Evolutionary conservation across 2,329 filamentous ascomycete genomes (phyloP).

Genomic region (Fusarium goolgardi): DNA sequence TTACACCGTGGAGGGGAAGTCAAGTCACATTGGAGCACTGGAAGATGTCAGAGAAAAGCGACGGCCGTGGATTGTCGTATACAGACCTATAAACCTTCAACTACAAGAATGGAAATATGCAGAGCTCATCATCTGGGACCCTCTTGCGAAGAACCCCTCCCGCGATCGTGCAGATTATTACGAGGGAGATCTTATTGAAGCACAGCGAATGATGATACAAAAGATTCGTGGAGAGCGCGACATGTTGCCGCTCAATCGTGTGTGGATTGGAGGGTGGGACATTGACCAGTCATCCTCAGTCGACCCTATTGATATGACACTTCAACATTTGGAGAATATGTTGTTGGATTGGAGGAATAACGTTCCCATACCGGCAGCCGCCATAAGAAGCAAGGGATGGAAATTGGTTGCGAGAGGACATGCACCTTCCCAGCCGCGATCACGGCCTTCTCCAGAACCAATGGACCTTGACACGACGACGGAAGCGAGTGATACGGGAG

Average conservation of each 20-base stretch:
- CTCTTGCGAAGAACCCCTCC: constrained; percentile 47
- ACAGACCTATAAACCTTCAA: constrained; percentile 58
- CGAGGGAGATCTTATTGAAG: constrained; percentile 55
- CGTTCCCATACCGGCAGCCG: constrained; percentile 51
- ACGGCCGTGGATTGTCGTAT: constrained; percentile 64
- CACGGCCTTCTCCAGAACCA: constrained; percentile 19
- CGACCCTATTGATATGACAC: constrained; percentile 58
- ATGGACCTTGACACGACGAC: constrained; percentile 40
- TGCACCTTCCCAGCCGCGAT: constrained; percentile 1
- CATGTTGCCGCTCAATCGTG: constrained; percentile 50
- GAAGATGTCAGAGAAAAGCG: constrained; percentile 44
- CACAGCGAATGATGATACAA: constrained; percentile 60
- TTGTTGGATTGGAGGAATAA: constrained; percentile 48
- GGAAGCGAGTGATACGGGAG: constrained; percentile 32
- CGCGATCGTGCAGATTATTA: constrained; percentile 29
- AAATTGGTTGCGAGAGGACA: constrained; percentile 45
- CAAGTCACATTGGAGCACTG: constrained; percentile 47
- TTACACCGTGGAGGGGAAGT: constrained; percentile 59
- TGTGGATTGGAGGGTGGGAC: constrained; percentile 60
- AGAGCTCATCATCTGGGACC: constrained; percentile 69
- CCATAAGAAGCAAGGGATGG: constrained; percentile 55
- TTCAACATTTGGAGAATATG: constrained; percentile 53
- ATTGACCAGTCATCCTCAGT: constrained; percentile 12
- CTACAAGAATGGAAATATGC: constrained; percentile 47
- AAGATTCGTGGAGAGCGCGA: constrained; percentile 49